These are phyloP conservation scores for Oenanthe javanica DNA, from an alignment of 140 eudicot genomes.

Conservation along the genomic window DNA sequence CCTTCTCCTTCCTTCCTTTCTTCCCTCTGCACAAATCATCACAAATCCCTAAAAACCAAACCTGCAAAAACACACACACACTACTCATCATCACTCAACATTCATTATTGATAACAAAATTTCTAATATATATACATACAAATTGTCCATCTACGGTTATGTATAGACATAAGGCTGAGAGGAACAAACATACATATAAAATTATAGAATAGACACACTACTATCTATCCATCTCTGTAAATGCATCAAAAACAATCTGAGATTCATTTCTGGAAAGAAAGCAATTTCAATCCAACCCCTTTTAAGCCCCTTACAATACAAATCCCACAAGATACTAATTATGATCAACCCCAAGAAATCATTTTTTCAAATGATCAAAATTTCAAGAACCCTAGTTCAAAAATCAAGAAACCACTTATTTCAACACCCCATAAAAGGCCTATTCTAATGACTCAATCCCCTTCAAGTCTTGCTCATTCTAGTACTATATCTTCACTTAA, in stretches of 20 bases:
- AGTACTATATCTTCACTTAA: background rate
- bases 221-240: background rate
- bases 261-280: background rate
- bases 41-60: background rate
- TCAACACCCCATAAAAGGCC: slow-evolving; percentile 17
- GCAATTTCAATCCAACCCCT: background rate
- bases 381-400: slow-evolving; percentile 19
- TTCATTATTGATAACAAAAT: no score
- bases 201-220: background rate
- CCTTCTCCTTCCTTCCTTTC: background rate
- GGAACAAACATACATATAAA: background rate
- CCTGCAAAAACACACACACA: background rate
- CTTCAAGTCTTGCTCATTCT: slow-evolving; percentile 15
- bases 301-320: slow-evolving; percentile 6
- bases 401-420: slow-evolving; percentile 13
- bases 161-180: background rate
- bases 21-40: background rate
- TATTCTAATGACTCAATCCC: slow-evolving; percentile 2
- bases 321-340: slow-evolving; percentile 8
- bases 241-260: slow-evolving; percentile 10
- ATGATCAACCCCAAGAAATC: slow-evolving; percentile 5
- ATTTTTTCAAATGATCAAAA: slow-evolving; percentile 4
- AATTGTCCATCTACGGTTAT: background rate
- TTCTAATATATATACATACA: no score
- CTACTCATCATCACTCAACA: background rate